Evolutionary conservation across 176 grass and related monocot genomes (phyloP).

Genomic region (Phragmites australis): DNA sequence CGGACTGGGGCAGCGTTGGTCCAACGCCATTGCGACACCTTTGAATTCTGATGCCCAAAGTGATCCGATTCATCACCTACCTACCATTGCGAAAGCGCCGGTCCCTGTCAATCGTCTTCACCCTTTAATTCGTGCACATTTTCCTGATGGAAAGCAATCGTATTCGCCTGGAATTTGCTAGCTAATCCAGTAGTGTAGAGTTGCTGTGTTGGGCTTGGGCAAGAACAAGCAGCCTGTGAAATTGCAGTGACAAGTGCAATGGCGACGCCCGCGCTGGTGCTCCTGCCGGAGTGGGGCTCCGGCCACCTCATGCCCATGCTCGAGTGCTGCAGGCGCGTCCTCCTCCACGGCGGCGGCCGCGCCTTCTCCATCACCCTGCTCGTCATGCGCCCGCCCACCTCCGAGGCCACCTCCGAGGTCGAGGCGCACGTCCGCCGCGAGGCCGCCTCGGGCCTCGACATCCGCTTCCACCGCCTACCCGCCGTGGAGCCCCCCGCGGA

Average conservation of each 20-base stretch:
- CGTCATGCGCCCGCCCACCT: slow-evolving; percentile 40
- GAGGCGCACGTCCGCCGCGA: slow-evolving; percentile 41
- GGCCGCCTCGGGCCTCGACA: slow-evolving; percentile 42
- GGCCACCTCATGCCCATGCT: slow-evolving; percentile 72
- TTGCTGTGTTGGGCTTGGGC: no score
- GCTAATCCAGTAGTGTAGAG: no score
- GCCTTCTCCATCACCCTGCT: slow-evolving; percentile 57
- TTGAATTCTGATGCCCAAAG: background rate
- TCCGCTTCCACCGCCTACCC: slow-evolving; percentile 57
- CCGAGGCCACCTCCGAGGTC: slow-evolving; percentile 30
- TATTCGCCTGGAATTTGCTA: background rate
- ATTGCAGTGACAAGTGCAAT: background rate
- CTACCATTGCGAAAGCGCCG: no score
- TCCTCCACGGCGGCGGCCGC: slow-evolving; percentile 18
- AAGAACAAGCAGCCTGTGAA: background rate
- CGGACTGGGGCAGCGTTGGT: background rate
- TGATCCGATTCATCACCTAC: no score
- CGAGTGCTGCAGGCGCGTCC: slow-evolving; percentile 60
- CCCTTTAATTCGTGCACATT: background rate
- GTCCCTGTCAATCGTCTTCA: background rate
- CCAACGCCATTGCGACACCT: background rate
- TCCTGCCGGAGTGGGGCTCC: slow-evolving; percentile 48
- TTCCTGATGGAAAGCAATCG: background rate
- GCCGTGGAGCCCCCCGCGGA: slow-evolving; percentile 27
- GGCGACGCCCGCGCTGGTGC: slow-evolving; percentile 35